A percentile compares a stretch with the other conserved stretches of the same genome.
These are phyloP conservation scores for Pestalotiopsis sp. DNA, from an alignment of 2,329 filamentous ascomycete species.

Conservation along the genomic window DNA sequence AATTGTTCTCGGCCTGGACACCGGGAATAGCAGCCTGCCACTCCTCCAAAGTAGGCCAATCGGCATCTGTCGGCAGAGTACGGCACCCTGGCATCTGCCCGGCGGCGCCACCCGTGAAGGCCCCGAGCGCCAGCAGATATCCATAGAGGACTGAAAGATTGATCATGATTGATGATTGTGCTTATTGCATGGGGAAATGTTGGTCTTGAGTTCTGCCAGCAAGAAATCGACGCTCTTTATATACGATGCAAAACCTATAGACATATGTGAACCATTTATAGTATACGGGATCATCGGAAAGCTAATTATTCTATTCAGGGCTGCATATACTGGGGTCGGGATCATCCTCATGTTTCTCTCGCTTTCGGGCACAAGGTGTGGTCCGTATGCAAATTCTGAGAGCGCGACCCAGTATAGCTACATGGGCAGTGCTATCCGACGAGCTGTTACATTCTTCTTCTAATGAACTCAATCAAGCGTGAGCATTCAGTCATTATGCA, in stretches of 20 bases:
- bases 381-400: neutral
- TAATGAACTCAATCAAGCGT: too few species aligned
- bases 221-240: neutral
- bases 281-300: neutral
- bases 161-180: neutral
- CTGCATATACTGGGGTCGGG: neutral
- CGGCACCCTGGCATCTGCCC: neutral
- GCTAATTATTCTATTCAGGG: neutral
- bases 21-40: neutral
- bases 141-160: neutral
- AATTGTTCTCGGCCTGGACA: neutral
- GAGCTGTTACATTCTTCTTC: neutral
- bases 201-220: neutral
- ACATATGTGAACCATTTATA: neutral
- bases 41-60: neutral
- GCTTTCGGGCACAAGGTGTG: neutral
- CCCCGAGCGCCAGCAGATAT: neutral
- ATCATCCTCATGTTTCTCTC: neutral
- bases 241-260: neutral
- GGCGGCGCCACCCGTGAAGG: neutral
- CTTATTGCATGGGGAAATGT: neutral
- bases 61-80: neutral
- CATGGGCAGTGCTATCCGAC: neutral
- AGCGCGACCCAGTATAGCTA: neutral
- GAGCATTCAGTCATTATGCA: neutral